A percentile compares a stretch with the other conserved stretches of the same genome.
Conservation (phyloP, 805 yeast genomes). For the Hemisphaericaspora nanyangensis region DNA sequence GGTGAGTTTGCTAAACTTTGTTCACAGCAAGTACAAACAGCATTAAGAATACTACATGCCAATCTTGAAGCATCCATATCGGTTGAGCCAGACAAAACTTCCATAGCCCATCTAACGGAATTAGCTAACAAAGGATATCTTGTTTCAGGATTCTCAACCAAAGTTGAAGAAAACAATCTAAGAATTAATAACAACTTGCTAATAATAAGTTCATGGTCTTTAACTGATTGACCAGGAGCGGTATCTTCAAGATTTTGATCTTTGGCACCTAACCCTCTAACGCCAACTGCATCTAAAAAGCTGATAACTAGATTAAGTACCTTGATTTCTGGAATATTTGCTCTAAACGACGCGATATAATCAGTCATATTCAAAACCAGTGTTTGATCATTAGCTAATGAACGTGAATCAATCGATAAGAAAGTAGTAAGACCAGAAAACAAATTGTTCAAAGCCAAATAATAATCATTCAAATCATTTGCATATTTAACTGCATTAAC, state of each 20-base stretch:
- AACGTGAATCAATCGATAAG: constrained; percentile 42
- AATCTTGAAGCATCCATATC: constrained; percentile 62
- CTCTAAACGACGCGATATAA: constrained; percentile 45
- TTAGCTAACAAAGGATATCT: constrained; percentile 41
- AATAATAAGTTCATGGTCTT: constrained; percentile 53
- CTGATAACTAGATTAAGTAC: constrained; percentile 39
- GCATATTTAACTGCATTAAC: constrained; percentile 16
- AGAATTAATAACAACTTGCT: constrained; percentile 60
- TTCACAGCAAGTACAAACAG: constrained; percentile 38
- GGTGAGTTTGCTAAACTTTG: constrained; percentile 20
- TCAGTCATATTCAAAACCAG: constrained; percentile 58
- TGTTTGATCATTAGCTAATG: constrained; percentile 59
- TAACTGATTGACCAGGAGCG: constrained; percentile 10
- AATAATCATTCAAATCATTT: constrained; percentile 19
- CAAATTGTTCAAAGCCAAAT: constrained; percentile 28
- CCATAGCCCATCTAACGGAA: constrained; percentile 54
- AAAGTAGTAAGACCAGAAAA: constrained; percentile 42
- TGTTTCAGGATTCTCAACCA: constrained; percentile 22
- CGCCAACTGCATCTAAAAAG: constrained; percentile 52
- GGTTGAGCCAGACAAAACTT: constrained; percentile 47
- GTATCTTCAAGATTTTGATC: constrained; percentile 19
- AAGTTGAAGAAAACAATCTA: constrained; percentile 44
- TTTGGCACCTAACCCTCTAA: constrained; percentile 51
- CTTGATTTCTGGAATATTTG: constrained; percentile 33
- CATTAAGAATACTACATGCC: constrained; percentile 55